Evolutionary conservation across 2,329 filamentous ascomycete genomes (phyloP).

Genomic region (Colletotrichum plurivorum): DNA sequence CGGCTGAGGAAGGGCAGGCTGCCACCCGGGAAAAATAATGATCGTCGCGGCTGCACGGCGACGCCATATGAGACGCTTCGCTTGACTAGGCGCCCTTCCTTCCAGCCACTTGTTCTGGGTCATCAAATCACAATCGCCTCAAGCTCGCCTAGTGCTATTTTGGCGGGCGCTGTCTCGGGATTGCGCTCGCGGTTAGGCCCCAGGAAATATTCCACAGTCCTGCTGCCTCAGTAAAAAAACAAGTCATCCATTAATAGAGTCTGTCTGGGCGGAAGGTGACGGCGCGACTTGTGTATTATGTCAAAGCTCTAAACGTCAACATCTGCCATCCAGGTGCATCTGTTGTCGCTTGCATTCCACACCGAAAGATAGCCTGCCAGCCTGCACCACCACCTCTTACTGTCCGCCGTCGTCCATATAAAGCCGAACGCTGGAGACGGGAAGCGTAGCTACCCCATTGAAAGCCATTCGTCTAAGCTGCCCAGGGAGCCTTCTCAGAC

Average conservation of each 20-base stretch:
- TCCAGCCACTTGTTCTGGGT: neutral
- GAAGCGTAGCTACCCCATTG: constrained; percentile 47
- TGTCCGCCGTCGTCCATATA: constrained; percentile 39
- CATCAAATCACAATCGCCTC: neutral
- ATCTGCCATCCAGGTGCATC: neutral
- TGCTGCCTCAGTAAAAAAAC: no score
- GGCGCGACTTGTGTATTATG: no score
- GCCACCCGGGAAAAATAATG: neutral
- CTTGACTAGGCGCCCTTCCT: neutral
- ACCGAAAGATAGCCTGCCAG: no score
- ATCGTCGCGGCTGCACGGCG: neutral
- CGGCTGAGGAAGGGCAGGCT: no score
- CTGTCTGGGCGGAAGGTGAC: no score
- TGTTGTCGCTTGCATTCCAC: neutral
- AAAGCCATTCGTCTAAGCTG: constrained; percentile 49
- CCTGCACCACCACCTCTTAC: neutral
- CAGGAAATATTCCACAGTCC: no score
- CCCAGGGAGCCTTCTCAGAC: constrained; percentile 33
- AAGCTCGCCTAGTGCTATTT: neutral
- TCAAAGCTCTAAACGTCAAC: no score
- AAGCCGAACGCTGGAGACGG: constrained; percentile 46
- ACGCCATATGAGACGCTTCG: neutral
- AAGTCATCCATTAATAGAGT: no score
- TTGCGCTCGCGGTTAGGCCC: no score
- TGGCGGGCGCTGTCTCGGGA: no score